Conservation (phyloP, 768 basidiomycete genomes). For the Dioszegia crocea region DNA sequence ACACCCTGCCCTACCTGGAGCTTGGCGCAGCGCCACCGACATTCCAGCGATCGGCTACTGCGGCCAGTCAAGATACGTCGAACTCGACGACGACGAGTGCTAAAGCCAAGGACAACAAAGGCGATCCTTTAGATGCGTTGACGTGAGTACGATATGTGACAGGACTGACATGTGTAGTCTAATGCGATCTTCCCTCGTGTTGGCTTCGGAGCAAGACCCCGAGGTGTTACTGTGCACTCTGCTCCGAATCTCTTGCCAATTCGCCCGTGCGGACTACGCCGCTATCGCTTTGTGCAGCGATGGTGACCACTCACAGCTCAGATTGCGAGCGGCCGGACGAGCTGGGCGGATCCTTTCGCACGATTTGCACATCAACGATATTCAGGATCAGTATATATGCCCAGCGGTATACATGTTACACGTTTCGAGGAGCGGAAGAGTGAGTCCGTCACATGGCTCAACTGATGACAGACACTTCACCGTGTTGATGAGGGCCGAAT, state of each 20-base stretch:
- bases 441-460: slow-evolving; percentile 3
- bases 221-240: slow-evolving; percentile 17
- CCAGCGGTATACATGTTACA: slow-evolving; percentile 24
- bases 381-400: slow-evolving; percentile 6
- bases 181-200: slow-evolving; percentile 23
- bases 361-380: slow-evolving; percentile 18
- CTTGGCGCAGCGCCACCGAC: background rate
- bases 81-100: background rate
- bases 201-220: slow-evolving; percentile 31
- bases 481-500: background rate
- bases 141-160: slow-evolving; percentile 17
- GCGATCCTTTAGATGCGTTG: slow-evolving; percentile 22
- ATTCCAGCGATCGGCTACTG: background rate
- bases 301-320: background rate
- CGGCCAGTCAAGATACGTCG: no score
- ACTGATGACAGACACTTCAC: background rate
- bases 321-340: slow-evolving; percentile 20
- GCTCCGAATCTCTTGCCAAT: slow-evolving; percentile 16
- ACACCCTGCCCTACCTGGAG: background rate
- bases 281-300: slow-evolving; percentile 24
- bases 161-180: slow-evolving; percentile 16
- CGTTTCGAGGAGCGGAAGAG: slow-evolving; percentile 26
- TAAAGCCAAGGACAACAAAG: background rate
- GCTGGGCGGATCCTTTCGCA: slow-evolving; percentile 17
- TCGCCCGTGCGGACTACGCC: slow-evolving; percentile 28